Evolutionary conservation across 2,329 filamentous ascomycete genomes (phyloP).

Genomic region (Metarhizium sp.): DNA sequence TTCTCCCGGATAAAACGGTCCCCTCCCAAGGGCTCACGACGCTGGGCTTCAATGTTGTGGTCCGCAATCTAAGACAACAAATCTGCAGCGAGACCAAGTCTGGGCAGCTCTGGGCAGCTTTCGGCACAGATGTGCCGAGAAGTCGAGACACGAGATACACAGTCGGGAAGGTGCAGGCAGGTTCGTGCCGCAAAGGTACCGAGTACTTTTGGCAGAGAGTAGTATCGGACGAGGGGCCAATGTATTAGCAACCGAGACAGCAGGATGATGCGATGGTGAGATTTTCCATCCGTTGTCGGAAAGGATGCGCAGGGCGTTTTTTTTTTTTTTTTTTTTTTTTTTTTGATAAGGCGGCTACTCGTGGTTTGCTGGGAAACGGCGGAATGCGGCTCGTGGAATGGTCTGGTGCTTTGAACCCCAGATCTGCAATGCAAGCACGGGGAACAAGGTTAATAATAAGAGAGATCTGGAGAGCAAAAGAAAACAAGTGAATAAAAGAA

Average conservation of each 20-base stretch:
- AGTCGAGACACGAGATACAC: constrained; percentile 5
- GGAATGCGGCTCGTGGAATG: not conserved
- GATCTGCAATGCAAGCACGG: not conserved
- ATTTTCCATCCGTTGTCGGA: not conserved
- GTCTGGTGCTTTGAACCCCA: not conserved
- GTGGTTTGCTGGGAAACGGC: not conserved
- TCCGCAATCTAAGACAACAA: constrained; percentile 5
- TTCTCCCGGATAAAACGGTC: not conserved
- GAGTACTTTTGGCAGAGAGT: not conserved
- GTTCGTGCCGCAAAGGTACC: not conserved
- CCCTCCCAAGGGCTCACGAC: not conserved
- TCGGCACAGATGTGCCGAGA: constrained; percentile 8
- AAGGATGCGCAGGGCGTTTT: not conserved
- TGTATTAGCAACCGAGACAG: not conserved
- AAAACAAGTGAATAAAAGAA: too few species aligned
- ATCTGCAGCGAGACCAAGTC: constrained; percentile 3
- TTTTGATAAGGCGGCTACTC: not conserved
- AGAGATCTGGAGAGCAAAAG: not conserved
- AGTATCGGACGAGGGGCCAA: too few species aligned
- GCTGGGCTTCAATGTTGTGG: not conserved
- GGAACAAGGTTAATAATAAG: not conserved
- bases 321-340: not conserved
- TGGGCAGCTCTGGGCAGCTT: constrained; percentile 1
- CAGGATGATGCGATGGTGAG: not conserved
- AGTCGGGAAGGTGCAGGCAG: constrained; percentile 7